Evolutionary conservation across 768 basidiomycete genomes (phyloP), one percentile per base, ranked within the genome.

Genomic region (Tulasnella sp.): DNA sequence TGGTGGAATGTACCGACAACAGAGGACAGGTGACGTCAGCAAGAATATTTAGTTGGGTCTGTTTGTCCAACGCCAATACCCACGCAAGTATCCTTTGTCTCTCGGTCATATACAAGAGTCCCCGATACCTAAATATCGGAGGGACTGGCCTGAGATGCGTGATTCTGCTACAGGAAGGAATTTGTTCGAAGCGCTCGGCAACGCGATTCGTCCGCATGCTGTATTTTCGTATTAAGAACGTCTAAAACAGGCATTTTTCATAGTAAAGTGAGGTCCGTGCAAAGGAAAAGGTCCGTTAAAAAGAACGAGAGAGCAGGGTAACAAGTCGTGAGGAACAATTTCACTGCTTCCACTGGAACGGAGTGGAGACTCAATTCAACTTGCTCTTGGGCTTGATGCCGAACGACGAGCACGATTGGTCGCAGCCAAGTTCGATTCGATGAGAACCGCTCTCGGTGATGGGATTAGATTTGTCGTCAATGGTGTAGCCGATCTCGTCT

Each of bases 401-500:
- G 34, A 69, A 69, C 64, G 64, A 69, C 18, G 64, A 3, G 64
- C 64, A 69, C 34, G 64, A 69, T 1, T 69, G 11, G 11, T 31
- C 12, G 31, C 64, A 69, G 3, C 64, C 64, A 69, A 69, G 64
- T 37, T 69, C 64, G 31, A 69, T 69, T 34, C 64, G 64, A 28
- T 69, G 64, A 2, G 64, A 37, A 16, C 64, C 64, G 31, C 64
- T 37, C 34, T 69, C 64, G 64, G 64, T 69, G 31, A 69, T 18
- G 8, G 64, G 64, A 20, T 69, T 69, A 31, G 31, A 37, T 14
- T 69, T 1, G 64, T 11, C 64, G 64, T 69, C 64, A 9, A 69
- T 69, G 64, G 64, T 69, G 64, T 69, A 69, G 14, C 64, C 64
- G 64, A 69, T 69, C 37, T 69, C 64, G 31, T 69, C 64, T 69